Evolutionary conservation across 2,329 filamentous ascomycete genomes (phyloP).

Genomic region (Albifimbria verrucaria): DNA sequence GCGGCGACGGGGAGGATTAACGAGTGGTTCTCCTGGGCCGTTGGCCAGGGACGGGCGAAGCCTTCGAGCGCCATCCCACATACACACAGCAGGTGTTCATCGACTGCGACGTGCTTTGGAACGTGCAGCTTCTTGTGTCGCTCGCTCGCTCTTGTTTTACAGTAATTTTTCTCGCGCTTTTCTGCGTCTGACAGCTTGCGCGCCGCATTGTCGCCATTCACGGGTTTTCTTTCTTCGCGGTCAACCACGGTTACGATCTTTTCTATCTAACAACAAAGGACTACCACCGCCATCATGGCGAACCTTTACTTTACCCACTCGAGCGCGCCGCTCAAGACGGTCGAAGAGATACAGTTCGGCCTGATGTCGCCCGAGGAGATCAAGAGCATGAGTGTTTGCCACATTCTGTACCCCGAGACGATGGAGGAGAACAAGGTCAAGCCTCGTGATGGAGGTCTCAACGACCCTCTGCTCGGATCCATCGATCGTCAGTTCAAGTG

Average conservation of each 20-base stretch:
- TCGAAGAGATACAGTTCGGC: constrained; percentile 99
- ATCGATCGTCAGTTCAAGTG: constrained; percentile 96
- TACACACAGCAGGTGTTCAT: constrained; percentile 13
- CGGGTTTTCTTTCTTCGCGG: constrained; percentile 19
- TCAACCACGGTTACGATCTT: neutral
- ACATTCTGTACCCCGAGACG: constrained; percentile 97
- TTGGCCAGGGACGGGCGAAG: constrained; percentile 41
- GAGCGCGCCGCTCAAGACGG: constrained; percentile 92
- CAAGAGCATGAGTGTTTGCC: constrained; percentile 96
- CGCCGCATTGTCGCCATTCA: constrained; percentile 13
- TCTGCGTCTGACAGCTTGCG: constrained; percentile 19
- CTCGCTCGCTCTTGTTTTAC: constrained; percentile 14
- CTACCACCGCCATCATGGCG: constrained; percentile 69
- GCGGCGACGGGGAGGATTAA: constrained; percentile 43
- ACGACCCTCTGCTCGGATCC: constrained; percentile 92
- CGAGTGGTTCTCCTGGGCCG: constrained; percentile 45
- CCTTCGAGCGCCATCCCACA: constrained; percentile 39
- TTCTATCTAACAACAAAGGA: constrained; percentile 20
- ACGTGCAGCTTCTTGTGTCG: neutral
- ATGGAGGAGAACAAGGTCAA: constrained; percentile 95
- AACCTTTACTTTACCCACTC: constrained; percentile 89
- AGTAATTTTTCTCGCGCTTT: constrained; percentile 19
- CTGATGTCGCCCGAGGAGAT: constrained; percentile 97
- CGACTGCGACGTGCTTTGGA: neutral
- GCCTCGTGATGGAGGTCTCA: constrained; percentile 86